Evolutionary conservation across 108 stramenopile species (phyloP).

Genomic region (Pseudonitzschia pungens): DNA sequence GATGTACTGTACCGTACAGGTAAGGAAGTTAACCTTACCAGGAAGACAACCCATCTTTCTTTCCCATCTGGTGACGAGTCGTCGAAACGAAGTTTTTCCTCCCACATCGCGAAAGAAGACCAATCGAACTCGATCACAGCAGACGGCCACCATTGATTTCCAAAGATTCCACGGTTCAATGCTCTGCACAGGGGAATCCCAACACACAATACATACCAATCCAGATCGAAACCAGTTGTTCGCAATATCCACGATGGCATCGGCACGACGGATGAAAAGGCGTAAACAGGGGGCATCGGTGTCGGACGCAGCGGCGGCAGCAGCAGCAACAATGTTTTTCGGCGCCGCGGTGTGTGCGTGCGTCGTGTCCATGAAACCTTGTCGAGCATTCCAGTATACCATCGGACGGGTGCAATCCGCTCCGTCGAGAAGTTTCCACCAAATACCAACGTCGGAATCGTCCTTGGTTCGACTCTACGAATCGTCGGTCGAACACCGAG

Average conservation of each 20-base stretch:
- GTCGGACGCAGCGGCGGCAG: not conserved
- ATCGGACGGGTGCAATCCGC: not conserved
- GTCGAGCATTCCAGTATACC: constrained; percentile 7
- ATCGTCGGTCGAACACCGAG: not conserved
- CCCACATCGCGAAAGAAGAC: too few species aligned
- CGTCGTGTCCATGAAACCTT: not conserved
- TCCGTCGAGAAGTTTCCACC: not conserved
- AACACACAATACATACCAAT: not conserved
- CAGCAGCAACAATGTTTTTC: not conserved
- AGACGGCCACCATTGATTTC: too few species aligned
- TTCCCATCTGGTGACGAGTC: too few species aligned
- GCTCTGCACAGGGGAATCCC: too few species aligned
- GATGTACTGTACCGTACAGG: too few species aligned
- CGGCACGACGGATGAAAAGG: not conserved
- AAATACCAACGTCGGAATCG: not conserved
- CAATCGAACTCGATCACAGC: too few species aligned
- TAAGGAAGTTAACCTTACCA: too few species aligned
- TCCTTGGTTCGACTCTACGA: not conserved
- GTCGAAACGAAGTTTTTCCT: too few species aligned
- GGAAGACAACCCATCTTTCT: too few species aligned
- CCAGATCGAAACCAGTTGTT: not conserved
- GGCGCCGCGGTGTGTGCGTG: not conserved
- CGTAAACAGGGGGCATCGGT: not conserved
- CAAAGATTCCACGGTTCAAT: too few species aligned
- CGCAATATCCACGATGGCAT: not conserved